Percentiles rank a stretch among this genome's conserved stretches.
Conservation (phyloP, 495 filamentous ascomycete genomes). For the Podospora fimiseda region DNA sequence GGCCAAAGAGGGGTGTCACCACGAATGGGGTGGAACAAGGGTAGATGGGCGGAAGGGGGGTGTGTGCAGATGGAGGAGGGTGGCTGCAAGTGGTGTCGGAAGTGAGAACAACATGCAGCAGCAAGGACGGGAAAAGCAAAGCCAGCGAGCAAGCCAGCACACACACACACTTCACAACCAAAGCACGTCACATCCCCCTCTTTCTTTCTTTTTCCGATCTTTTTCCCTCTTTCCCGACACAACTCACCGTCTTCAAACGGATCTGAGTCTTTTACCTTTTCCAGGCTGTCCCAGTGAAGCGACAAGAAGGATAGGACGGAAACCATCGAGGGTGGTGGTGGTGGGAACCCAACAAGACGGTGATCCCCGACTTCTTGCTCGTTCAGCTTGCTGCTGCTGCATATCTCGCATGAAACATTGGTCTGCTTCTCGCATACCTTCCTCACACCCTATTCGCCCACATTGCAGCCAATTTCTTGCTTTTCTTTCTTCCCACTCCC, state of each 20-base stretch:
- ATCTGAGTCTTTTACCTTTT: background rate
- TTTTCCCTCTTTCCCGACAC: constrained; percentile 9
- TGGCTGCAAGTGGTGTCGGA: constrained; percentile 5
- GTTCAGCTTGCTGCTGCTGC: background rate
- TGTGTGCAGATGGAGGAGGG: constrained; percentile 2
- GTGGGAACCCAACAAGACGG: too few species aligned
- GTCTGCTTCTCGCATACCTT: background rate
- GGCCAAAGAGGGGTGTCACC: constrained; percentile 5
- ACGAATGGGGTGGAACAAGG: constrained; percentile 15
- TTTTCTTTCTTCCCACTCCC: background rate
- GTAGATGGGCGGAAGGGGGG: constrained; percentile 8
- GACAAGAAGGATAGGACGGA: background rate
- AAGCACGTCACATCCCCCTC: constrained; percentile 17
- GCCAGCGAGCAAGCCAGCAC: constrained; percentile 5
- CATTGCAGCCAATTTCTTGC: background rate
- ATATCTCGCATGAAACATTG: background rate
- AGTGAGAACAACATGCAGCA: background rate
- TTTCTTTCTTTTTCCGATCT: background rate
- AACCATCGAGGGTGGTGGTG: too few species aligned
- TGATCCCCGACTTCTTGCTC: background rate
- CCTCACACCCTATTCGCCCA: background rate
- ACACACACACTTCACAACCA: constrained; percentile 5
- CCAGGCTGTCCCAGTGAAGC: background rate
- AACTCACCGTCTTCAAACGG: too few species aligned
- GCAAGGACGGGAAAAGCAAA: background rate